Evolutionary conservation across 352 stramenopile species (phyloP).

Genomic region (Globisporangium parvum): DNA sequence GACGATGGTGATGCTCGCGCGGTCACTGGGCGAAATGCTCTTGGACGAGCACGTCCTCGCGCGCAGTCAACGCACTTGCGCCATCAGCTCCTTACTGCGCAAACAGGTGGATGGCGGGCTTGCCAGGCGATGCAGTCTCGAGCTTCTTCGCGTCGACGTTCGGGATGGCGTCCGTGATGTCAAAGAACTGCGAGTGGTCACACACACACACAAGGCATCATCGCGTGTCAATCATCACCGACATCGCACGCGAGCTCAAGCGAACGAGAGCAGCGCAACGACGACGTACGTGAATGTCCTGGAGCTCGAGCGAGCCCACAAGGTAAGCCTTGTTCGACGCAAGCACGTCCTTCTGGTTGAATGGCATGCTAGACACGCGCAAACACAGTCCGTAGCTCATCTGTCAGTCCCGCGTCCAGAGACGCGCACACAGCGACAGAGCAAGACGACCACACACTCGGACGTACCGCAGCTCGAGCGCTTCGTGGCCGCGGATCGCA

Average conservation of each 20-base stretch:
- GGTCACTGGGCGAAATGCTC: too few relatives aligned
- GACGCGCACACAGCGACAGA: constrained; percentile 2
- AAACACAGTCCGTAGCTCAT: background rate
- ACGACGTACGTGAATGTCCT: constrained; percentile 59
- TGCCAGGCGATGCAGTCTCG: constrained; percentile 73
- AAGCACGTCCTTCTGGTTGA: constrained; percentile 93
- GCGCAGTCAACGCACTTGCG: too few relatives aligned
- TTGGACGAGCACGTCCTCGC: too few relatives aligned
- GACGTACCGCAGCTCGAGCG: constrained; percentile 87
- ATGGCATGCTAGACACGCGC: constrained; percentile 78
- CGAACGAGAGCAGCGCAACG: too few relatives aligned
- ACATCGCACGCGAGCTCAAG: too few relatives aligned
- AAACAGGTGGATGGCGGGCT: constrained; percentile 75
- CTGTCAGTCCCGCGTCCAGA: constrained; percentile 5
- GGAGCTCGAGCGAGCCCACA: constrained; percentile 83
- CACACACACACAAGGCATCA: background rate
- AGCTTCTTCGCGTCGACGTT: constrained; percentile 82
- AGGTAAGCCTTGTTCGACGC: constrained; percentile 90
- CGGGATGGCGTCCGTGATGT: constrained; percentile 62
- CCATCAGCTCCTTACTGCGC: constrained; percentile 44
- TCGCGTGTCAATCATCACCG: background rate
- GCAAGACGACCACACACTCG: constrained; percentile 3
- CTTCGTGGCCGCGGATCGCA: constrained; percentile 87
- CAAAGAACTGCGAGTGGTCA: constrained; percentile 52
- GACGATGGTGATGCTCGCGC: too few relatives aligned